These are phyloP conservation scores for Annulohypoxylon truncatum DNA, from an alignment of 2,329 filamentous ascomycete species.

Conservation along the genomic window DNA sequence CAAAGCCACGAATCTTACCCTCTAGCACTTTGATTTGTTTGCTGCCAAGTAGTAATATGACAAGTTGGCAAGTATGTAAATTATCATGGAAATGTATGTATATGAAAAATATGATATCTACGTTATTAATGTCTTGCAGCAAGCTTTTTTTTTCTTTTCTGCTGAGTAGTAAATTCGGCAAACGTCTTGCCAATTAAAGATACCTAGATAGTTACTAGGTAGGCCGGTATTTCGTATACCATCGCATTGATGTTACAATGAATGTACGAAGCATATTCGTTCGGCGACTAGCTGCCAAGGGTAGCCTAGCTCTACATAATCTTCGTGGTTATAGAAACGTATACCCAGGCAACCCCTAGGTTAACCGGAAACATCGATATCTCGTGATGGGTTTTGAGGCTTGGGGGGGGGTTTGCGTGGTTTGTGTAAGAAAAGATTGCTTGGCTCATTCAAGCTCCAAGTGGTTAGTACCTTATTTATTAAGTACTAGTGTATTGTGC, in stretches of 20 bases:
- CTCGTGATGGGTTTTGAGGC: slow-evolving; percentile 11
- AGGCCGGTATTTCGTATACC: background rate
- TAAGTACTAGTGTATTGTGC: background rate
- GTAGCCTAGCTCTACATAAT: slow-evolving; percentile 1
- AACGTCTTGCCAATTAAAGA: slow-evolving; percentile 1
- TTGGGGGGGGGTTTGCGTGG: slow-evolving; percentile 4
- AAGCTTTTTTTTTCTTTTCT: background rate
- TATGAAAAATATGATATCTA: background rate
- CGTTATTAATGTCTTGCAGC: background rate
- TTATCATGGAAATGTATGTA: background rate
- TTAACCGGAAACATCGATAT: slow-evolving; percentile 8
- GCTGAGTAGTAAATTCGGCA: background rate
- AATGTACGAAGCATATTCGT: background rate
- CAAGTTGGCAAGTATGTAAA: background rate
- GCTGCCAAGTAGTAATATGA: background rate
- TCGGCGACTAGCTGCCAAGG: slow-evolving; percentile 1
- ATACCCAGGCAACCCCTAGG: background rate
- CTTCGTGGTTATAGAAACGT: background rate
- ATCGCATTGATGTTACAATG: slow-evolving; percentile 9
- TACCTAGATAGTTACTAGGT: background rate
- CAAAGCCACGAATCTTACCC: background rate
- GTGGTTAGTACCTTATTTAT: slow-evolving; percentile 14
- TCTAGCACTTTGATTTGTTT: background rate
- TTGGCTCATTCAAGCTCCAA: slow-evolving; percentile 7
- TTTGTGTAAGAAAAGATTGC: slow-evolving; percentile 12